A percentile compares a stretch with the other conserved stretches of the same genome.
Evolutionary conservation across 306 rosid species (phyloP).

Genomic region (Leucaena leucocephala): DNA sequence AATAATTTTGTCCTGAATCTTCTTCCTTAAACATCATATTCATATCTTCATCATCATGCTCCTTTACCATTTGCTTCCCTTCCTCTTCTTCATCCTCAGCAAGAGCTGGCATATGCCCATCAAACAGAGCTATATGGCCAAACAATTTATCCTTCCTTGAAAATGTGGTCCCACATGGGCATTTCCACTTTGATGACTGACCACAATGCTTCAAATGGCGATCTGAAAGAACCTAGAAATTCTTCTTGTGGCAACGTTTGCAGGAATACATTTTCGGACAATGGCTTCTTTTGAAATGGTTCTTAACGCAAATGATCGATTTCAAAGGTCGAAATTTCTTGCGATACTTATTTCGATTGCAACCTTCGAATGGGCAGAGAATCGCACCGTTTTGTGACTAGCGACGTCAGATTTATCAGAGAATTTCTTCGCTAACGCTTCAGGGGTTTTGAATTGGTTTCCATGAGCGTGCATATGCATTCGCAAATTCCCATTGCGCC

Average conservation of each 20-base stretch:
- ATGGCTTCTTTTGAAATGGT: slow-evolving; percentile 90
- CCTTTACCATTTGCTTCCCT: slow-evolving; percentile 33
- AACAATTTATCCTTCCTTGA: slow-evolving; percentile 81
- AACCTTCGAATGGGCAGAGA: slow-evolving; percentile 79
- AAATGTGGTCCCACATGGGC: slow-evolving; percentile 82
- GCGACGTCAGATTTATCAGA: not conserved
- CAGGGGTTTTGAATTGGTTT: slow-evolving; percentile 68
- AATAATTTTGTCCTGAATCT: slow-evolving; percentile 6
- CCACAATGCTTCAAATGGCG: slow-evolving; percentile 74
- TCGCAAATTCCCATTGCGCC: slow-evolving; percentile 85
- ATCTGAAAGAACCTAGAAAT: slow-evolving; percentile 75
- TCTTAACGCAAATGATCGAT: slow-evolving; percentile 72
- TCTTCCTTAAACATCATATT: not conserved
- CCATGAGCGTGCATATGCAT: slow-evolving; percentile 98
- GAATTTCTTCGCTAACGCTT: slow-evolving; percentile 71
- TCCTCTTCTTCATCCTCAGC: slow-evolving; percentile 44
- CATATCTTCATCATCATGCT: slow-evolving; percentile 5
- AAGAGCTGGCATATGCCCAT: slow-evolving; percentile 87
- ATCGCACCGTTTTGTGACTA: slow-evolving; percentile 35
- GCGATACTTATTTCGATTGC: slow-evolving; percentile 64
- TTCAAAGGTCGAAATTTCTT: slow-evolving; percentile 64
- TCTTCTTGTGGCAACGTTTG: slow-evolving; percentile 73
- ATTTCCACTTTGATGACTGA: slow-evolving; percentile 60
- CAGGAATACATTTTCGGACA: slow-evolving; percentile 87
- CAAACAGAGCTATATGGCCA: slow-evolving; percentile 74